Evolutionary conservation across 2,329 filamentous ascomycete genomes (phyloP).

Genomic region (Venturia carpophila): DNA sequence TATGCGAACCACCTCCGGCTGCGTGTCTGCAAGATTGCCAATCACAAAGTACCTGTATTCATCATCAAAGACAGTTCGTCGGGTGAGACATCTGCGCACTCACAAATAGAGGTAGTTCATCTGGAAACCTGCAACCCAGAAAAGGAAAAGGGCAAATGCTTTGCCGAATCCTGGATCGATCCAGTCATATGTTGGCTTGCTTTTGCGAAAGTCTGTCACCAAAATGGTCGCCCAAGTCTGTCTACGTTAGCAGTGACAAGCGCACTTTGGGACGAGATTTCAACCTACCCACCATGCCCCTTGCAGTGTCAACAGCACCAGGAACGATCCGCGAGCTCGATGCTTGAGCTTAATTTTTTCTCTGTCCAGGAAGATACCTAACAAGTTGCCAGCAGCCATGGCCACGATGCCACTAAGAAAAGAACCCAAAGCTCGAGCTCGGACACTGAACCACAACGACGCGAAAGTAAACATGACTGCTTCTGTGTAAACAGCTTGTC

Average conservation of each 20-base stretch:
- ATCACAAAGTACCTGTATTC: constrained; percentile 56
- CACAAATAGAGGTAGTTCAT: constrained; percentile 63
- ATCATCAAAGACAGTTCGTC: neutral
- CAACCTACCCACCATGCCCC: constrained; percentile 55
- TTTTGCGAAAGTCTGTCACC: constrained; percentile 51
- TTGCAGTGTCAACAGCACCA: constrained; percentile 47
- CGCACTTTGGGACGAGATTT: neutral
- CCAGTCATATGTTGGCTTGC: constrained; percentile 60
- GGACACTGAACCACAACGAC: constrained; percentile 60
- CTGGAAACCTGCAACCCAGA: constrained; percentile 61
- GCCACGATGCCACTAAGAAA: constrained; percentile 63
- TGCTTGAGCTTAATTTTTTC: constrained; percentile 46
- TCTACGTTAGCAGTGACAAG: neutral
- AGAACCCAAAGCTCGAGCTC: constrained; percentile 60
- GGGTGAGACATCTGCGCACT: neutral
- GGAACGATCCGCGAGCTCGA: constrained; percentile 50
- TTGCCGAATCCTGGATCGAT: constrained; percentile 53
- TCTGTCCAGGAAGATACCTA: constrained; percentile 59
- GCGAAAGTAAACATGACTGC: constrained; percentile 66
- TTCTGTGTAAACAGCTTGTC: constrained; percentile 62
- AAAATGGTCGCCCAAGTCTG: constrained; percentile 56
- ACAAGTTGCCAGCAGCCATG: constrained; percentile 55
- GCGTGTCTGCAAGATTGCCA: constrained; percentile 52
- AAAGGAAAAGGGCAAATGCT: constrained; percentile 59
- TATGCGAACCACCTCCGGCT: constrained; percentile 60